phyloP scores from a whole-genome alignment of 2,329 filamentous ascomycete species.

The Microdochium bolleyi region DNA sequence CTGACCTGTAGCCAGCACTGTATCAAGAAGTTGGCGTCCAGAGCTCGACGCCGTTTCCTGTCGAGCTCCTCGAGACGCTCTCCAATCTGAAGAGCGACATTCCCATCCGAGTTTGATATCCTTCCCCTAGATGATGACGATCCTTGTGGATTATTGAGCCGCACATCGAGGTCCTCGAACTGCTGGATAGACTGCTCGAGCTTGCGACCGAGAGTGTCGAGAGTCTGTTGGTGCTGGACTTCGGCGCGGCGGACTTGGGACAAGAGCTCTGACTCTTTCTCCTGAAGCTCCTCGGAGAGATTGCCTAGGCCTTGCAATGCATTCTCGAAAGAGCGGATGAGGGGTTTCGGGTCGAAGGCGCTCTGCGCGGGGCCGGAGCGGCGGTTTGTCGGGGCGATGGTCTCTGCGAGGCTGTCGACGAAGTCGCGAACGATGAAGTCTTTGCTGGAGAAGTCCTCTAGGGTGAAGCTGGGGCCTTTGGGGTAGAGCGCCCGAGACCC shows the following conservation, averaged over 20 bases:
- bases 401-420: slow-evolving; percentile 85
- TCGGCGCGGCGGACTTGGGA: slow-evolving; percentile 88
- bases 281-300: slow-evolving; percentile 77
- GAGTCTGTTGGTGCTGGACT: slow-evolving; percentile 82
- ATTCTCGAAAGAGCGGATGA: slow-evolving; percentile 90
- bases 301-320: slow-evolving; percentile 60
- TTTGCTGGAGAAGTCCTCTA: slow-evolving; percentile 80
- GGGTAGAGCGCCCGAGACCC: slow-evolving; percentile 64
- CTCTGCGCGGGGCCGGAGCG: slow-evolving; percentile 61
- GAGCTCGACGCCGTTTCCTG: slow-evolving; percentile 77
- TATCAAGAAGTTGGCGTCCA: slow-evolving; percentile 91
- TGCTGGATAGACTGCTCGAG: slow-evolving; percentile 86
- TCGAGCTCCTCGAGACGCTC: slow-evolving; percentile 91
- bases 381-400: slow-evolving; percentile 68
- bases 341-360: slow-evolving; percentile 86
- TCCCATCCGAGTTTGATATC: slow-evolving; percentile 53
- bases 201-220: slow-evolving; percentile 79
- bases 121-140: not conserved
- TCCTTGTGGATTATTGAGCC: slow-evolving; percentile 57
- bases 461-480: slow-evolving; percentile 71
- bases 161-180: slow-evolving; percentile 83
- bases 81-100: slow-evolving; percentile 89
- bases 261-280: slow-evolving; percentile 82
- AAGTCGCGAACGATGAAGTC: slow-evolving; percentile 99
- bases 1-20: slow-evolving; percentile 96